These are phyloP conservation scores for Fusarium pseudoanthophilum DNA, from an alignment of 2,329 filamentous ascomycete species.

Conservation along the genomic window DNA sequence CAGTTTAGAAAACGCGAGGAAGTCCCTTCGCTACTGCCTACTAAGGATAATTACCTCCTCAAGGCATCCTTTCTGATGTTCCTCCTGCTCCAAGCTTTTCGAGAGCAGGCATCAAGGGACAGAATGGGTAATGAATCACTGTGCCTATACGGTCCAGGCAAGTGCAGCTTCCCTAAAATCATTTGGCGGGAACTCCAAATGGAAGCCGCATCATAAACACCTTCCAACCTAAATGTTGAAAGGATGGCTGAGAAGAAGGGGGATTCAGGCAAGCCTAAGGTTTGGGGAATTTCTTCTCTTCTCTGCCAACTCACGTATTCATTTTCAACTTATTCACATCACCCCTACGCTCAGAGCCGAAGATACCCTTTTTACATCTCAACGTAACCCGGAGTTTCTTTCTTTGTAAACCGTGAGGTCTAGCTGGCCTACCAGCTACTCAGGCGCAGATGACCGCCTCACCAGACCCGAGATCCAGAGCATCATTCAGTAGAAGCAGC, in stretches of 20 bases:
- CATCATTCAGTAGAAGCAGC: background rate
- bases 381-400: background rate
- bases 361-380: background rate
- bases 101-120: background rate
- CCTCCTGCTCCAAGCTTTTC: background rate
- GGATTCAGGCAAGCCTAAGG: background rate
- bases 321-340: background rate
- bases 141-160: background rate
- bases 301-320: background rate
- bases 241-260: background rate
- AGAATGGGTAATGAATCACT: background rate
- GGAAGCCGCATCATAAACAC: background rate
- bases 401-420: background rate
- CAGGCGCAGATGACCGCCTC: conserved; percentile 10
- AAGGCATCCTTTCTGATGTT: background rate
- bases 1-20: background rate
- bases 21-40: background rate
- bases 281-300: background rate
- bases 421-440: background rate
- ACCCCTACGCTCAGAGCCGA: background rate
- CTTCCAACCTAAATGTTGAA: background rate
- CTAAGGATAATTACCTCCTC: background rate
- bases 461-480: background rate
- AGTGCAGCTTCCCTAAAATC: background rate
- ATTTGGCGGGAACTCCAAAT: no score